Evolutionary conservation across 176 grass and related monocot species (phyloP), one percentile per base, ranked within the genome.

Genomic region (Saccharum officinarum): DNA sequence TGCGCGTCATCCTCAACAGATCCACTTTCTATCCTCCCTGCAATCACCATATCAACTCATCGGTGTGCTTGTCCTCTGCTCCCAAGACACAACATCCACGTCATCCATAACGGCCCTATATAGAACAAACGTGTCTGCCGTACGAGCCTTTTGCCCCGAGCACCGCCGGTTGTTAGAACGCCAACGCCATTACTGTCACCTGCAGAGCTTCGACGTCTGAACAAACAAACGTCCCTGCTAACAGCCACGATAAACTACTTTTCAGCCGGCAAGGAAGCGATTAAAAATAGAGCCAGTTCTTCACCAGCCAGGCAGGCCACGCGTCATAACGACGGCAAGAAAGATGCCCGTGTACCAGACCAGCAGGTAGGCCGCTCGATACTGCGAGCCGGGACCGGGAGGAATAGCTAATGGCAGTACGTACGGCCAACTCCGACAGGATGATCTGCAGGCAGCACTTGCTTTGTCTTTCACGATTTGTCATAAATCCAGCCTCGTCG

Each of bases 361-460:
- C 46, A 68, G 80, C 80, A 55, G 52, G 52, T 83, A 80, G 28
- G 28, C 28, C 4, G 22, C 18, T 10, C 55, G 20, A 2, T 46
- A 46, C 0, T 6, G 10, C 46, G 52, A 33, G 83, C 28, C 62
- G 68, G 69, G 69, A 45, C 52, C 50, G 17, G 50, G 52, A 22
- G 17, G 13, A 70, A 70, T 40, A 47, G 67, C 22, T 17, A 18
- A 50, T 74, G n/a, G 22, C 45, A 3, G 87, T 84, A 88, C 77
- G 71, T 80, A 89, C 87, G 71, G 83, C 71, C 52, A 36, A 30
- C 59, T 5, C 84, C 75, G 89, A 90, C 89, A 75, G 41, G 73
- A 87, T 82, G 72, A 79, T 79, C 84, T 46, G 71, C 72, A 36
- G 30, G 80, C 46, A 45, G 77, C 22, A 50, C 39, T 76, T 75